Conservation (phyloP, 2,329 filamentous ascomycete genomes). For the Beauveria rudraprayagi region DNA sequence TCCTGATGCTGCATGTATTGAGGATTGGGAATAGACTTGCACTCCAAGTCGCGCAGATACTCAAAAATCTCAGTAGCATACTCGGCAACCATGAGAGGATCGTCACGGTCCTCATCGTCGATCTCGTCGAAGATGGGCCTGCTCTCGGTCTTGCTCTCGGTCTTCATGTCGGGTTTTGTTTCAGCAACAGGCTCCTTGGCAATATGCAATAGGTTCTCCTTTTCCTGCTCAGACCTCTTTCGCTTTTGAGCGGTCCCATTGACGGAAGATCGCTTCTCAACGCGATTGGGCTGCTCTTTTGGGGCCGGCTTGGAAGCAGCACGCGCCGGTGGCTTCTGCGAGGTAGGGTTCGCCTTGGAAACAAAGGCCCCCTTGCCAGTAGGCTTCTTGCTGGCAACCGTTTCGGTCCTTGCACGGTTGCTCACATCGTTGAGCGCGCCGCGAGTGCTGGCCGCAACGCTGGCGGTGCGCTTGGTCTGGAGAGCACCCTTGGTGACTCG, state of each 20-base stretch:
- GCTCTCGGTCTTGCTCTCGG: conserved; percentile 27
- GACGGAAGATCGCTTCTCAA: conserved; percentile 61
- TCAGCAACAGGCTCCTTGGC: conserved; percentile 21
- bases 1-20: conserved; percentile 93
- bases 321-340: conserved; percentile 62
- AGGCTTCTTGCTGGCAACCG: conserved; percentile 67
- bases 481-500: conserved; percentile 56
- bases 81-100: conserved; percentile 95
- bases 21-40: conserved; percentile 71
- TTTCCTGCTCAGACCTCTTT: conserved; percentile 21
- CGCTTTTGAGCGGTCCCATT: conserved; percentile 62
- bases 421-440: conserved; percentile 87
- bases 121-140: conserved; percentile 47
- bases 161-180: conserved; percentile 19
- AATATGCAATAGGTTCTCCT: conserved; percentile 17
- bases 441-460: conserved; percentile 58
- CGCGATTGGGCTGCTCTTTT: conserved; percentile 52
- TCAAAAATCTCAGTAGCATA: conserved; percentile 97
- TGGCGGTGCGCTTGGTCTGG: conserved; percentile 59
- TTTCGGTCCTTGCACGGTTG: conserved; percentile 79
- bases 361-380: conserved; percentile 58
- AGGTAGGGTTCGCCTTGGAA: conserved; percentile 75
- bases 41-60: conserved; percentile 82
- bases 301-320: conserved; percentile 53
- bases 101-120: conserved; percentile 80